Evolutionary conservation across 345 rosid species (phyloP).

Genomic region (Eucalyptus sideroxylon): DNA sequence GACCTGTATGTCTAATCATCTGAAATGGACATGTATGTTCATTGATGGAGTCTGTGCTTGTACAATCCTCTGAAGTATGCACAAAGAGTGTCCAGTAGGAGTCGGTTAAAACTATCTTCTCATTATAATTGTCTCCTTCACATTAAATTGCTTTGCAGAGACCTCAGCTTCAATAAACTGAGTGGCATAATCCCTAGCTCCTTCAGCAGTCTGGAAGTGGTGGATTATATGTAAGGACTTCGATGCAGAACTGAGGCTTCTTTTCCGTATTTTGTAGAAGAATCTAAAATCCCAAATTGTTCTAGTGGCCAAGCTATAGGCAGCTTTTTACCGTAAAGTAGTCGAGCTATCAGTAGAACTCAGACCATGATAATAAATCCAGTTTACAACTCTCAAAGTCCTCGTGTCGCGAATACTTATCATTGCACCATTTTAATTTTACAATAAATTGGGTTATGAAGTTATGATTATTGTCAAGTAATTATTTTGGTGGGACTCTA

Average conservation of each 20-base stretch:
- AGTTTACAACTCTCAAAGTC: fast-evolving
- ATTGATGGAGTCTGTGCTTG: neutral
- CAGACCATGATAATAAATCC: too few relatives aligned
- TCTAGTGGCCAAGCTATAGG: neutral
- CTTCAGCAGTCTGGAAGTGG: neutral
- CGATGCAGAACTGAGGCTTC: neutral
- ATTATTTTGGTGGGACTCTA: neutral
- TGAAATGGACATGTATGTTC: neutral
- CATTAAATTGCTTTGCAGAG: constrained; percentile 5
- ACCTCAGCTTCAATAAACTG: constrained; percentile 35
- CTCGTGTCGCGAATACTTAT: fast-evolving
- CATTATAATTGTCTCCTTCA: neutral
- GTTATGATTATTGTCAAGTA: neutral
- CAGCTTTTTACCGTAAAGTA: neutral
- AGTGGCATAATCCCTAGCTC: constrained; percentile 15
- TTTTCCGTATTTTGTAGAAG: neutral
- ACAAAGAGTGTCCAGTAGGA: neutral
- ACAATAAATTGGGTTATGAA: neutral
- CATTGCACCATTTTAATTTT: too few relatives aligned
- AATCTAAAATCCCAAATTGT: neutral
- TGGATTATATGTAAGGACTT: neutral
- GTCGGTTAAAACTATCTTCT: neutral
- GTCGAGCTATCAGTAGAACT: neutral
- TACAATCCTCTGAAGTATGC: neutral
- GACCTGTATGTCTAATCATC: neutral